A percentile compares a stretch with the other conserved stretches of the same genome.
Conservation (phyloP, 768 basidiomycete genomes). For the Serendipita sp. region DNA sequence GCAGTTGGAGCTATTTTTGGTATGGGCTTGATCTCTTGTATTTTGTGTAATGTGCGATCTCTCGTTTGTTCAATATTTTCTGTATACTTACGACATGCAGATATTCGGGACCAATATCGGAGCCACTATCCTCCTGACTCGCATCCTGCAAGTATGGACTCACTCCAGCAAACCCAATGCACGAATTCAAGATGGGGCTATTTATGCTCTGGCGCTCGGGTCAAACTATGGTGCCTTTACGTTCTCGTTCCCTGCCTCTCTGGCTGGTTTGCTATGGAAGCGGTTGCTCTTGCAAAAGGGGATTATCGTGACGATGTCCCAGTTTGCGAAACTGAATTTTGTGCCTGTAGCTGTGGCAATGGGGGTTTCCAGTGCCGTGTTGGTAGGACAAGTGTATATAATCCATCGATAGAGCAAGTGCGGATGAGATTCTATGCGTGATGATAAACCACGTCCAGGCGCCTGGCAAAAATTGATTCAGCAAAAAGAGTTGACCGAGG, state of each 20-base stretch:
- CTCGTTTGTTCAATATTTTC: neutral
- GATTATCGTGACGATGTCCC: conserved; percentile 39
- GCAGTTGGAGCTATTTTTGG: conserved; percentile 27
- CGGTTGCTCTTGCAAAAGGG: conserved; percentile 58
- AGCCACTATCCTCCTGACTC: conserved; percentile 75
- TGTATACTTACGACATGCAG: neutral
- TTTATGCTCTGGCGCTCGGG: conserved; percentile 54
- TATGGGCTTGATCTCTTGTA: conserved; percentile 21
- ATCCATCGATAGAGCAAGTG: neutral
- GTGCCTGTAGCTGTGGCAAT: conserved; percentile 36
- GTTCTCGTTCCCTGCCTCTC: conserved; percentile 73
- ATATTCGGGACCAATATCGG: conserved; percentile 78
- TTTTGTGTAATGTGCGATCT: conserved; percentile 48
- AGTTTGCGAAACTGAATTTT: conserved; percentile 62
- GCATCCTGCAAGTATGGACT: conserved; percentile 42
- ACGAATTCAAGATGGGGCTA: conserved; percentile 39
- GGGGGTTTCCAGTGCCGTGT: neutral
- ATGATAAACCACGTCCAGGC: no score
- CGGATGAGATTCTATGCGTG: no score
- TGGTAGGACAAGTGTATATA: neutral
- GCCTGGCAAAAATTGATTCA: neutral
- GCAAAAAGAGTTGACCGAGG: neutral
- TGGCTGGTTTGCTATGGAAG: conserved; percentile 79
- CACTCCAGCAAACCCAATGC: conserved; percentile 9
- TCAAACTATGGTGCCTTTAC: conserved; percentile 86